Conservation (phyloP, 2,329 filamentous ascomycete species). For the Colletotrichum sansevieriae region DNA sequence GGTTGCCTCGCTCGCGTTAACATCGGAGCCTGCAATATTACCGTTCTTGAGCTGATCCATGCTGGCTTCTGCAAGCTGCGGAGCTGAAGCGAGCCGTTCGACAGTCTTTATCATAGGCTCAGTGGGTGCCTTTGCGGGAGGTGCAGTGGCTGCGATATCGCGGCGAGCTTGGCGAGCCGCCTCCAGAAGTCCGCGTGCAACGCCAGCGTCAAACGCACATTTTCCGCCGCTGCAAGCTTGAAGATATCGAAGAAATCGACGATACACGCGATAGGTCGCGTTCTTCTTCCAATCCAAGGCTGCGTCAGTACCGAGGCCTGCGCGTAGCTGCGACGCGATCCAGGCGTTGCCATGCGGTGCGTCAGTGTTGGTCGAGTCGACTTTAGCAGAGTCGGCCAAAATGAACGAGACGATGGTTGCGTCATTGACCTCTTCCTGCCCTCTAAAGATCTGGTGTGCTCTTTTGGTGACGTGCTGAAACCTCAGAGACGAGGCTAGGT, state of each 20-base stretch:
- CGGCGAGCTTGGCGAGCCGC: background rate
- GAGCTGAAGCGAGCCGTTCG: too few relatives aligned
- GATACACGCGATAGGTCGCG: background rate
- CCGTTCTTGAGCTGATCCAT: too few relatives aligned
- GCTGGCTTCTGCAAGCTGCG: too few relatives aligned
- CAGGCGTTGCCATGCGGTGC: background rate
- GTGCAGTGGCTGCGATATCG: too few relatives aligned
- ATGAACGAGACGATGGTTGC: background rate
- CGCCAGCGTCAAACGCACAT: background rate
- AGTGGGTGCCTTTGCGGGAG: too few relatives aligned
- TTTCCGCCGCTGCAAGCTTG: background rate
- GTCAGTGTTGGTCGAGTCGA: background rate
- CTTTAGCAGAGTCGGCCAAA: too few relatives aligned
- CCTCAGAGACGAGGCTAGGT: background rate
- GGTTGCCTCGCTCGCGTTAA: too few relatives aligned
- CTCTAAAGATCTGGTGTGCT: background rate
- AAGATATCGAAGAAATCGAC: background rate
- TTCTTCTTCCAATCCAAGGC: background rate
- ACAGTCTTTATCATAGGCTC: too few relatives aligned
- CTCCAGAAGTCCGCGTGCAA: background rate
- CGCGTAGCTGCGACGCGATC: background rate
- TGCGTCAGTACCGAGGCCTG: background rate
- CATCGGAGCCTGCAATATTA: too few relatives aligned
- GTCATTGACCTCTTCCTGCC: background rate
- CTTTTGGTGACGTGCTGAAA: background rate